Conservation (phyloP, 148 eudicot genomes). For the Amaranthus palmeri region DNA sequence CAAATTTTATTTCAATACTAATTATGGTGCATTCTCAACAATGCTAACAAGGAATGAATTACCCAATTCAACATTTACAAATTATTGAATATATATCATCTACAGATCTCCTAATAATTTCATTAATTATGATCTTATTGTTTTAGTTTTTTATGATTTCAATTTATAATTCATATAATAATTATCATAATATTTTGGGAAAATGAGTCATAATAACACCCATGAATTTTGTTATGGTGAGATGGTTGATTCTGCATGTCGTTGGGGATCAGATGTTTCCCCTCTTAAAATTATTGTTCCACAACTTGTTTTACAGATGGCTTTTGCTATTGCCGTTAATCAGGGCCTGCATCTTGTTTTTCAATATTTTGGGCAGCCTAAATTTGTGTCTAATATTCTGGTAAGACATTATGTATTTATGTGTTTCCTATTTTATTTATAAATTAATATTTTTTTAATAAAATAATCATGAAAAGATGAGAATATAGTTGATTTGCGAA, state of each 20-base stretch:
- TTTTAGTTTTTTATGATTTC: neutral
- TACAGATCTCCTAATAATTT: neutral
- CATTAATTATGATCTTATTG: neutral
- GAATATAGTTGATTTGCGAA: neutral
- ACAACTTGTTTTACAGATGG: slow-evolving; percentile 39
- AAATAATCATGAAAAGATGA: neutral
- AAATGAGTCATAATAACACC: slow-evolving; percentile 5
- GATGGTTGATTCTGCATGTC: neutral
- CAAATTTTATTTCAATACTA: neutral
- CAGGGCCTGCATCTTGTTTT: slow-evolving; percentile 28
- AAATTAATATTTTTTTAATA: neutral
- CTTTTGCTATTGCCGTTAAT: slow-evolving; percentile 33
- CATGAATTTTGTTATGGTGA: slow-evolving; percentile 20
- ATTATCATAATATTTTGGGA: neutral
- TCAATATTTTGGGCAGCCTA: slow-evolving; percentile 35
- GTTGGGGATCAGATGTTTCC: slow-evolving; percentile 21
- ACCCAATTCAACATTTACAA: neutral
- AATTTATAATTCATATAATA: neutral
- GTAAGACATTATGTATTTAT: slow-evolving; percentile 18
- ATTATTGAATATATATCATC: neutral
- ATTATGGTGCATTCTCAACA: neutral
- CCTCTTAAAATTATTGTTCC: slow-evolving; percentile 31
- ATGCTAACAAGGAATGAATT: neutral
- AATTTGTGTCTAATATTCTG: slow-evolving; percentile 32
- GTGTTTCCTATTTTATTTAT: neutral